Conservation (phyloP, 768 basidiomycete species). For the Phylloporus rhodoxanthus region DNA sequence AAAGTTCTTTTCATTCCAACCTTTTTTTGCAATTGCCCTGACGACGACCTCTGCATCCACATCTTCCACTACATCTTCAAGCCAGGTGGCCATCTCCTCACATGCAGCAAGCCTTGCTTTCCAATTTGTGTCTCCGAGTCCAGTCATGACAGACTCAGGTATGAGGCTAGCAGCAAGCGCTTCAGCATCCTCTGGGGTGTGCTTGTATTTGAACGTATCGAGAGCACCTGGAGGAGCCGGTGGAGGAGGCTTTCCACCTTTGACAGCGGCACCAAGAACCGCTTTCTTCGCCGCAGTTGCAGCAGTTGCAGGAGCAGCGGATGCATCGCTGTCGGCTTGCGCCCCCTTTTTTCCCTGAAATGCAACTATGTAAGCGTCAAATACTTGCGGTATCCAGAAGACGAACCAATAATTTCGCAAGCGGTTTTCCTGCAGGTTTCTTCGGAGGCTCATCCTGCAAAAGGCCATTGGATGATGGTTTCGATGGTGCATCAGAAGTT, state of each 20-base stretch:
- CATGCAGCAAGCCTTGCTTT: conserved; percentile 83
- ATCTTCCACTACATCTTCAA: conserved; percentile 57
- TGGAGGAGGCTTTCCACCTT: conserved; percentile 44
- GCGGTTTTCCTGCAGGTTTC: conserved; percentile 47
- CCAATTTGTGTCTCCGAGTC: conserved; percentile 88
- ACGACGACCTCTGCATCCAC: conserved; percentile 87
- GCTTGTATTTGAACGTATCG: conserved; percentile 88
- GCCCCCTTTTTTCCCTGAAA: conserved; percentile 49
- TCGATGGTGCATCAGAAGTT: conserved; percentile 15
- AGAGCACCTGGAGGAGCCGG: conserved; percentile 48
- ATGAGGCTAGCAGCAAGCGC: conserved; percentile 65
- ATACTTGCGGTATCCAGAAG: neutral
- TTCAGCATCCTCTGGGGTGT: conserved; percentile 90
- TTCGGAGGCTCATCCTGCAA: conserved; percentile 33
- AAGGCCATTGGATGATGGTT: conserved; percentile 9
- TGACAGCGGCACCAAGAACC: conserved; percentile 34
- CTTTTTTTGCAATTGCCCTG: conserved; percentile 82
- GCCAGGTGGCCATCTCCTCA: conserved; percentile 82
- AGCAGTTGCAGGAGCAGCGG: conserved; percentile 23
- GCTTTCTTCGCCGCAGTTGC: conserved; percentile 41
- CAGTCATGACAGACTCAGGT: conserved; percentile 62
- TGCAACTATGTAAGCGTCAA: conserved; percentile 1
- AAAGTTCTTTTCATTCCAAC: conserved; percentile 99
- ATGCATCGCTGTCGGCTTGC: conserved; percentile 28
- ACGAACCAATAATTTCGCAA: conserved; percentile 41